Base-by-base conservation (phyloP, 352 stramenopile species). In the Pythium rhizo-oryzae region DNA sequence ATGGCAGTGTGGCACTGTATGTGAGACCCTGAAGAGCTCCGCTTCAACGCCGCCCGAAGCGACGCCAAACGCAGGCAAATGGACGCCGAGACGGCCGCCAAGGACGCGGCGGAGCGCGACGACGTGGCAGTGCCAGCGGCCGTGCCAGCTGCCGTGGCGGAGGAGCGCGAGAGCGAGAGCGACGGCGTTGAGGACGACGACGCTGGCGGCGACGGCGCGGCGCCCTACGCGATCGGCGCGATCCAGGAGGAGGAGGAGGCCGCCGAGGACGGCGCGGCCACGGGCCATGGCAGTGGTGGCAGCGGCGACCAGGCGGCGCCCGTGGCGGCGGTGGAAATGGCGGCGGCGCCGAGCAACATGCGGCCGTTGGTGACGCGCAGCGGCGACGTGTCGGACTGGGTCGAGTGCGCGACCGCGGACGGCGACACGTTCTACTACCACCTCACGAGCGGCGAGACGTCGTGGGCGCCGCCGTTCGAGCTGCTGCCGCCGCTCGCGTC, bases 401-500 rank as follows among this genome's bases (percentile, higher is more conserved):
- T 76, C 5, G 61, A 79, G 60, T 81, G 72, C 56, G 41, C 60
- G n/a, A 85, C 71, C 19, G 76, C 75, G 15, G 69, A 74, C 47
- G 78, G 77, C n/a, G 75, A 85, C 19, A 57, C 30, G 15, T 89
- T 87, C 67, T 86, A 76, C 52, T 74, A 51, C 23, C 82, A 88
- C 50, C 39, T 76, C 1, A 33, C 43, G n/a, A 84, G 72, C 8
- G 76, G 71, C 28, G 82, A 85, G 59, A 84, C 79, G 33, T 73
- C 68, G 25, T 89, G 82, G 82, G 62, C 67, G 15, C 67, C 76
- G 7, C 79, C 78, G 15, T 47, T 53, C 11, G 44, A 24, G 13
- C 8, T 62, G 16, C 56, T 51, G 4, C 21, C 33, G 16, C 56
- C 44, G 4, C 23, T 23, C 13, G 8, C 16, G 7, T 57, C 41